Evolutionary conservation across 164 flowering plant species (phyloP).

Genomic region (Annona squamosa): DNA sequence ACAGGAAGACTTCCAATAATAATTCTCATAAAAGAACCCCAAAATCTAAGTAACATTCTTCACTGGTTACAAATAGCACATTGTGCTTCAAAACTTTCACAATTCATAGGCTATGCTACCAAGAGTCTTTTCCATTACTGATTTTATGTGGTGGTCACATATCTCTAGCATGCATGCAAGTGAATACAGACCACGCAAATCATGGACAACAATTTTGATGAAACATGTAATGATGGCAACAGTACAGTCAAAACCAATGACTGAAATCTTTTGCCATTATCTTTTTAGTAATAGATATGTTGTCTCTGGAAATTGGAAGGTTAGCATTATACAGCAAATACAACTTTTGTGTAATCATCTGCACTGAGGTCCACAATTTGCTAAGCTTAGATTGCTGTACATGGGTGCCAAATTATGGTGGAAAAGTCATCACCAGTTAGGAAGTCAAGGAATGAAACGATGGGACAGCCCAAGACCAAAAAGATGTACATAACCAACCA

Average conservation of each 20-base stretch:
- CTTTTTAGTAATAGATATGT: background rate
- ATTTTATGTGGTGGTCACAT: background rate
- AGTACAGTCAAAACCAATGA: background rate
- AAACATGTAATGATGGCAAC: background rate
- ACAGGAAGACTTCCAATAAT: constrained; percentile 14
- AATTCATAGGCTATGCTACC: background rate
- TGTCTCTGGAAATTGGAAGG: background rate
- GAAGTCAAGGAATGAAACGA: background rate
- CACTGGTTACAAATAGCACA: constrained; percentile 1
- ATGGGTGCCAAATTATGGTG: background rate
- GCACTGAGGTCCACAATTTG: background rate
- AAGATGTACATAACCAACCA: constrained; percentile 1
- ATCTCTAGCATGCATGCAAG: background rate
- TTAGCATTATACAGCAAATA: background rate
- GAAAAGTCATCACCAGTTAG: background rate
- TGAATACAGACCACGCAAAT: background rate
- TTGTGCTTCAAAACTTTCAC: constrained; percentile 7
- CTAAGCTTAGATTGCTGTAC: background rate
- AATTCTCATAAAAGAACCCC: background rate
- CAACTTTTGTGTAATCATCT: background rate
- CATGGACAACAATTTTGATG: background rate
- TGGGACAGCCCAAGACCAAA: background rate
- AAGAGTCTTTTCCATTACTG: background rate
- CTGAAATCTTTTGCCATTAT: background rate
- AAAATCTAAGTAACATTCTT: constrained; percentile 4